Evolutionary conservation across 257 asterid species (phyloP), one percentile per base, ranked within the genome.

Genomic region (Penstemon newberryi): DNA sequence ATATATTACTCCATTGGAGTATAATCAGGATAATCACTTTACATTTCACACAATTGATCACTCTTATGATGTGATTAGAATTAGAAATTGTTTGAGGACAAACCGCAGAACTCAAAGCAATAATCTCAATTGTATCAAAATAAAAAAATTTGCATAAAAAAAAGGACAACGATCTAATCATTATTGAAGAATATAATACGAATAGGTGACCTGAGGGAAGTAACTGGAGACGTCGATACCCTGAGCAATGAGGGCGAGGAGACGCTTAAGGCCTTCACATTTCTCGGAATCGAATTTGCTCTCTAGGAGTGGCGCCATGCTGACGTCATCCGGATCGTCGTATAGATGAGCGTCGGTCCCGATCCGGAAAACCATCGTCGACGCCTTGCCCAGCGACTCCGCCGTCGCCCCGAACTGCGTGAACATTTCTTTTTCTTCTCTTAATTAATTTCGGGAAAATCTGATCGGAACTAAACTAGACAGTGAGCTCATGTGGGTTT

Each of bases 311-410:
- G 96, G 92, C 43, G 72, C 78, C 63, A 94, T 91, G 81, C 81
- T 90, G 79, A 85, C 97, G 75, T 91, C 99, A 38, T 91, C 99
- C 0, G 99, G 97, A 72, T 94, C 97, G 74, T 94, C 97, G 80
- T 94, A 91, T 45, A 94, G 95, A 70, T 89, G 95, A 38, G 96
- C 99, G 67, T 94, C 96, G 69, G 96, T 89, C 9, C 99, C 97
- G 83, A 94, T 90, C 70, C 97, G 88, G 52, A 89, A 94, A 72
- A 89, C 84, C 95, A 94, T 71, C 55, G 89, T 83, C 68, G 99
- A 90, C 58, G 99, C 97, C 84, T 89, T 93, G 89, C 96, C 87
- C 73, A 93, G 78, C 13, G 97, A 87, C 59, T 93, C 96, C 73
- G 95, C 93, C 82, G 97, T 84, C 46, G 92, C 88, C 8, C 96